Conservation (phyloP, 164 flowering plant genomes). For the Tetrastigma voinierianum region DNA sequence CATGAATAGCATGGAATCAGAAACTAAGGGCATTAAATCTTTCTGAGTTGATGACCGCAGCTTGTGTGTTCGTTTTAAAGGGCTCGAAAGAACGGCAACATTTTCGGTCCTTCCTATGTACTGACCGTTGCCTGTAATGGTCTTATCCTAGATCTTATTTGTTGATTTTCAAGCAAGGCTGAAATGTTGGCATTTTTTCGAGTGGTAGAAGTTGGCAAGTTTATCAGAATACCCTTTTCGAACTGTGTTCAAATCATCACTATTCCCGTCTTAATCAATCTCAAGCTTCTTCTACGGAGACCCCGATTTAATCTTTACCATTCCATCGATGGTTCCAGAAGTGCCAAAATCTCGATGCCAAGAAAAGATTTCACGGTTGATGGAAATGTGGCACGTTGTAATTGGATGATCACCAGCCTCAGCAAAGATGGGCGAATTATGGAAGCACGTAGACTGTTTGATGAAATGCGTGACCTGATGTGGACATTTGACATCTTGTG, state of each 20-base stretch:
- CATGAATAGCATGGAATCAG: too few species aligned
- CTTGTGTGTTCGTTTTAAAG: too few species aligned
- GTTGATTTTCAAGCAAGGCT: not conserved
- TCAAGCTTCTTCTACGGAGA: not conserved
- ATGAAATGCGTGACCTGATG: conserved; percentile 33
- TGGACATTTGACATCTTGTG: conserved; percentile 25
- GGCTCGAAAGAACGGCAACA: too few species aligned
- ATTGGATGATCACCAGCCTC: conserved; percentile 26
- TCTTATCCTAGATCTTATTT: too few species aligned
- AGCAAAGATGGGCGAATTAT: conserved; percentile 20
- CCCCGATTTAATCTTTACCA: not conserved
- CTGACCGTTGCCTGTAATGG: too few species aligned
- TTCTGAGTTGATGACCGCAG: too few species aligned
- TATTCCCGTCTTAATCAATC: not conserved
- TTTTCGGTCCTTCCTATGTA: too few species aligned
- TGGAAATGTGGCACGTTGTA: conserved; percentile 16
- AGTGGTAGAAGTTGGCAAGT: not conserved
- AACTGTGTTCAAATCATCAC: not conserved
- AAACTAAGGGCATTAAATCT: too few species aligned
- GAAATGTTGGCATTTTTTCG: conserved; percentile 1
- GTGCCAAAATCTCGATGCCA: not conserved
- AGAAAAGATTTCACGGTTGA: conserved; percentile 19
- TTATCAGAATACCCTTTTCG: not conserved
- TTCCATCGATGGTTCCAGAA: not conserved
- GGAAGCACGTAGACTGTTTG: conserved; percentile 33